These are phyloP conservation scores for Epichloe gansuensis DNA, from an alignment of 2,329 filamentous ascomycete genomes.

Conservation along the genomic window DNA sequence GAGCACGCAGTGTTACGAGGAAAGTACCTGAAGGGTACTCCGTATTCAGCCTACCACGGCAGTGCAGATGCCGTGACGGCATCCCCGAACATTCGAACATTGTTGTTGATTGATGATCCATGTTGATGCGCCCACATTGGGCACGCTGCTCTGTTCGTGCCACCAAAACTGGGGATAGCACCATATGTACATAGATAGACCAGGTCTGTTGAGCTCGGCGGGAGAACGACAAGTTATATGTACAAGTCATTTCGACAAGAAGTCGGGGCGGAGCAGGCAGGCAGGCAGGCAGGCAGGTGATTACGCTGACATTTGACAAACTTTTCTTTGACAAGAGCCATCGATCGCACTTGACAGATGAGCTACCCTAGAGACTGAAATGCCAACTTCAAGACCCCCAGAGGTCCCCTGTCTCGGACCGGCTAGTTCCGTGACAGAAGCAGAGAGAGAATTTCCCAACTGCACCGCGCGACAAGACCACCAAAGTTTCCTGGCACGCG, in stretches of 20 bases:
- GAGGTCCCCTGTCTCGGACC: not conserved
- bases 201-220: too few relatives aligned
- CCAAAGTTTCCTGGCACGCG: not conserved
- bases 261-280: not conserved
- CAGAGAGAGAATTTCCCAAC: constrained; percentile 1
- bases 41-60: not conserved
- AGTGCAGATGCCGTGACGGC: not conserved
- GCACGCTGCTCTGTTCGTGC: not conserved
- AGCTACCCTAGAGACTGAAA: too few relatives aligned
- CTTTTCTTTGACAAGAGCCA: not conserved
- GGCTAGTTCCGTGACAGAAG: constrained; percentile 1
- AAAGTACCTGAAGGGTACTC: too few relatives aligned
- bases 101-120: too few relatives aligned
- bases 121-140: not conserved
- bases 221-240: too few relatives aligned
- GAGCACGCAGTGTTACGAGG: too few relatives aligned
- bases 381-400: not conserved
- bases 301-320: not conserved
- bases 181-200: too few relatives aligned
- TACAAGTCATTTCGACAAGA: not conserved
- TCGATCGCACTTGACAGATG: too few relatives aligned
- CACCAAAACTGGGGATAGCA: too few relatives aligned
- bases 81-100: not conserved
- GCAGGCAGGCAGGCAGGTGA: too few relatives aligned
- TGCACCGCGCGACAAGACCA: not conserved